A percentile compares a stretch with the other conserved stretches of the same genome.
Conservation (phyloP, 768 basidiomycete species). For the Amanita fuliginea region DNA sequence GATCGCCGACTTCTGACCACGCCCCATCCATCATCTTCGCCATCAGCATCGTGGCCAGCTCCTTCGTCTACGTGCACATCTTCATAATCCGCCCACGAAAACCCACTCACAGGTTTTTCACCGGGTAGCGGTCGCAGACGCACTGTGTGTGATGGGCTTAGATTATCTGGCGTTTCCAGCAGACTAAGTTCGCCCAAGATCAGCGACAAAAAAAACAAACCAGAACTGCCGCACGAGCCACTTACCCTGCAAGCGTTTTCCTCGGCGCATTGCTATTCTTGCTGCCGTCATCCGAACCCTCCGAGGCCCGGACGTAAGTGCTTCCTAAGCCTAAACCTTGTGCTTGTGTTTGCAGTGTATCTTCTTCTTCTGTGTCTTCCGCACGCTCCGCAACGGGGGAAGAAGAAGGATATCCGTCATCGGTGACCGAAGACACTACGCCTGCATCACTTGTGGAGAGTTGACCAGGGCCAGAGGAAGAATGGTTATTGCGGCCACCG, state of each 20-base stretch:
- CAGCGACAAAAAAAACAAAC: not conserved
- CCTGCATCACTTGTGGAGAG: constrained; percentile 34
- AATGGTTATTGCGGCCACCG: constrained; percentile 14
- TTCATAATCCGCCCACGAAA: constrained; percentile 73
- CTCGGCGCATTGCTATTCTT: constrained; percentile 14
- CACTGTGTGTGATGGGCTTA: constrained; percentile 47
- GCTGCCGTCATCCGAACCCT: not conserved
- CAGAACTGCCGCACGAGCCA: constrained; percentile 10
- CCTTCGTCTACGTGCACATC: constrained; percentile 35
- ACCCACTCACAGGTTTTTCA: constrained; percentile 51
- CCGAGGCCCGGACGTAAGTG: constrained; percentile 13
- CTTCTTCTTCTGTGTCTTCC: constrained; percentile 14
- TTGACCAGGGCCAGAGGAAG: constrained; percentile 9
- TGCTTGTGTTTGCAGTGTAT: constrained; percentile 11
- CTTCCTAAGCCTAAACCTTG: constrained; percentile 16
- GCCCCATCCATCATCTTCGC: constrained; percentile 75
- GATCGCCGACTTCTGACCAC: constrained; percentile 50
- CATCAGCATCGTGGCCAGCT: constrained; percentile 47
- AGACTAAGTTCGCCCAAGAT: constrained; percentile 29
- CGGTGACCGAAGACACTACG: constrained; percentile 34
- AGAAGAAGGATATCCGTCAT: constrained; percentile 17
- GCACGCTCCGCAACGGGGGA: constrained; percentile 25
- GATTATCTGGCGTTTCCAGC: constrained; percentile 50
- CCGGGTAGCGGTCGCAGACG: constrained; percentile 49
- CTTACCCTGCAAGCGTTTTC: constrained; percentile 47